phyloP scores from a whole-genome alignment of 2,329 filamentous ascomycete species.

The Colletotrichum caudatum region DNA sequence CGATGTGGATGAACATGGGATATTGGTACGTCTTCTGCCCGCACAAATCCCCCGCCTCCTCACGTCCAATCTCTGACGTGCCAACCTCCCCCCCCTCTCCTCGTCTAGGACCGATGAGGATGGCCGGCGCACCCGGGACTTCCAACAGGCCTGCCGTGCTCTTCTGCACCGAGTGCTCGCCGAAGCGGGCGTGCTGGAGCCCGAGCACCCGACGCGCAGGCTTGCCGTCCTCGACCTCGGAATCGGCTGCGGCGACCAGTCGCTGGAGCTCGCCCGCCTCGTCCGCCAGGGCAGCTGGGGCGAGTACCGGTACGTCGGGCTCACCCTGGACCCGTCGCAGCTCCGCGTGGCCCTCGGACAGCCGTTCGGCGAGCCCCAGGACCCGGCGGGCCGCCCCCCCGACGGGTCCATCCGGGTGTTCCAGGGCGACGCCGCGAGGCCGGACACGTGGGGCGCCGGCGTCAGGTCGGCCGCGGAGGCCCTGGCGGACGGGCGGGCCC shows the following conservation, averaged over 20 bases:
- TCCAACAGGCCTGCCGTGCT: constrained; percentile 61
- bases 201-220: constrained; percentile 19
- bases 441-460: constrained; percentile 54
- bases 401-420: constrained; percentile 54
- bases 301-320: constrained; percentile 62
- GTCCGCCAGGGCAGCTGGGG: constrained; percentile 43
- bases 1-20: constrained; percentile 75
- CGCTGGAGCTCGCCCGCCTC: constrained; percentile 56
- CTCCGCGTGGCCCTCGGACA: constrained; percentile 52
- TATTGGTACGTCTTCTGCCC: constrained; percentile 62
- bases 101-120: constrained; percentile 46
- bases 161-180: constrained; percentile 62
- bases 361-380: constrained; percentile 45
- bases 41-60: not conserved
- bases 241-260: constrained; percentile 71
- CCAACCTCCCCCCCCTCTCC: too few species aligned
- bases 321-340: constrained; percentile 63
- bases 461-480: constrained; percentile 46
- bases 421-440: constrained; percentile 62
- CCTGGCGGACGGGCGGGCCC: constrained; percentile 43
- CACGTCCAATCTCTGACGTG: not conserved
- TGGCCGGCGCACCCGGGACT: constrained; percentile 50
- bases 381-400: fast-evolving
- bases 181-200: constrained; percentile 54
- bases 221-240: constrained; percentile 65